A percentile compares a stretch with the other conserved stretches of the same genome.
Evolutionary conservation across 2,329 filamentous ascomycete species (phyloP).

Genomic region (Aschersonia sp.): DNA sequence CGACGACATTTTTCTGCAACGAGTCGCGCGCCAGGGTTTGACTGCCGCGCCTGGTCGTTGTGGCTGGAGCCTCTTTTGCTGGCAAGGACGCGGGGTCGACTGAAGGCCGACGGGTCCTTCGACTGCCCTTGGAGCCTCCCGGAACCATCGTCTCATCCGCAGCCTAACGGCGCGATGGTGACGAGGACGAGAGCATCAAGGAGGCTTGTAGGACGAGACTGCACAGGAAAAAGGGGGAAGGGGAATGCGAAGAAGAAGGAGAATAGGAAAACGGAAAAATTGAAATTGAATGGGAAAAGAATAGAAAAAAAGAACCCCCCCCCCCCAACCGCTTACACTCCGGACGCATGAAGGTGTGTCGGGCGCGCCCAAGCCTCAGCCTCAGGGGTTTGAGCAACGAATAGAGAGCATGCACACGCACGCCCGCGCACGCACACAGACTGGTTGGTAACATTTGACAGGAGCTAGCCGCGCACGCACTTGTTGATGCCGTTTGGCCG

Average conservation of each 20-base stretch:
- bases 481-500: background rate
- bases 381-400: background rate
- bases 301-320: no score
- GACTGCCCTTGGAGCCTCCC: conserved; percentile 11
- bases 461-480: background rate
- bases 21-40: conserved; percentile 11
- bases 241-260: no score
- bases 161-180: conserved; percentile 14
- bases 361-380: background rate
- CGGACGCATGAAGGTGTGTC: background rate
- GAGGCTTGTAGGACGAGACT: background rate
- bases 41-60: conserved; percentile 5
- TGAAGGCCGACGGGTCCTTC: conserved; percentile 10
- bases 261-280: no score
- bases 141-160: conserved; percentile 6
- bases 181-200: conserved; percentile 12
- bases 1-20: conserved; percentile 7
- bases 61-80: background rate
- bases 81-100: conserved; percentile 4
- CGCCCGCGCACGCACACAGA: background rate
- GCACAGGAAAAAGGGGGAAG: no score
- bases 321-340: background rate
- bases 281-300: no score
- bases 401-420: background rate
- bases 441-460: background rate